A percentile compares a stretch with the other conserved stretches of the same genome.
Conservation (phyloP, 441 rosid genomes). For the Hura crepitans region DNA sequence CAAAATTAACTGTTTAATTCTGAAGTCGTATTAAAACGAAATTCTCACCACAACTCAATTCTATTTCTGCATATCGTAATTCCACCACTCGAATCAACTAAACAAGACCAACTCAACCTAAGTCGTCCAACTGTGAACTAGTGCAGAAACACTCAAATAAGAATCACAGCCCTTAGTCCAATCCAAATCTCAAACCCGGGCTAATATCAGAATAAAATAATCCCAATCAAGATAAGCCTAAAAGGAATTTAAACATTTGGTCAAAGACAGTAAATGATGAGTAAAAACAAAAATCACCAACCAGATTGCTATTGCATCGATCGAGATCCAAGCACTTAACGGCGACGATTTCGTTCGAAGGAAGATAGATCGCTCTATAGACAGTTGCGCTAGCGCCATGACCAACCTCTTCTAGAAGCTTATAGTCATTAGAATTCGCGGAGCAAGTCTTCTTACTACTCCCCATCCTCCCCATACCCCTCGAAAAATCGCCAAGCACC, state of each 20-base stretch:
- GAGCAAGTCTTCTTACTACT: slow-evolving; percentile 51
- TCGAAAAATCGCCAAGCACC: slow-evolving; percentile 6
- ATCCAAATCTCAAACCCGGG: slow-evolving; percentile 23
- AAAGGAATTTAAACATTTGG: slow-evolving; percentile 6
- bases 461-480: slow-evolving; percentile 52
- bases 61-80: neutral
- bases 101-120: neutral
- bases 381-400: slow-evolving; percentile 96
- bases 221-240: slow-evolving; percentile 15
- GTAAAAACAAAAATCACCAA: slow-evolving; percentile 26
- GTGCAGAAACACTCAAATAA: neutral
- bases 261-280: neutral
- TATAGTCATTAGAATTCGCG: slow-evolving; percentile 59
- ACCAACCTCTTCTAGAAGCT: slow-evolving; percentile 80
- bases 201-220: slow-evolving; percentile 12
- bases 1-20: neutral
- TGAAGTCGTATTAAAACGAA: neutral
- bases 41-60: neutral
- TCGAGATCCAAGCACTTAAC: slow-evolving; percentile 98
- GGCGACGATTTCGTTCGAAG: slow-evolving; percentile 74
- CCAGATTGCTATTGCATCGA: slow-evolving; percentile 96
- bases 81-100: neutral
- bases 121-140: slow-evolving; percentile 11
- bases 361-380: slow-evolving; percentile 84
- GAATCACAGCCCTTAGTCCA: slow-evolving; percentile 16